Evolutionary conservation across 1,284 basidiomycete genomes (phyloP), one percentile per base, ranked within the genome.

Genomic region (Ceratobasidium sp.): DNA sequence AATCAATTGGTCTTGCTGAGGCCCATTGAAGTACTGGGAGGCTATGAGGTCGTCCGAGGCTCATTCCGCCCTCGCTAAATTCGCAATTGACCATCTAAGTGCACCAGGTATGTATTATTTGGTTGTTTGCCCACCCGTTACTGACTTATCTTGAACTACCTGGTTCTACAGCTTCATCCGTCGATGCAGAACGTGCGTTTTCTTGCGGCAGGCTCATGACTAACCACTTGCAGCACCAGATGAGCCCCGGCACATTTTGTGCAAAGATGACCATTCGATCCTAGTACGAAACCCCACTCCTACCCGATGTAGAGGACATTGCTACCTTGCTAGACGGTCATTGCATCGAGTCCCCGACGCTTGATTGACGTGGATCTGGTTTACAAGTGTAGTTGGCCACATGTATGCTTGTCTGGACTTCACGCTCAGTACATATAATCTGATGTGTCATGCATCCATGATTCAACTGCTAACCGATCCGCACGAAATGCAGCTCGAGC

Each of bases 131-230:
- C 13, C 29, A 19, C 57, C 37, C 15, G 9, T 9, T 29, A 6
- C 9, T 34, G 37, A 15, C 19, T 64, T 1, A 64, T 44, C 7
- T 17, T 25, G 40, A 44, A 19, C 22, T 52, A 49, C 3, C 19
- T 17, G 1, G 46, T 46, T 46, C 11, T n/a, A 32, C n/a, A 71
- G 69, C 69, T 15, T 59, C 56, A 6, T 71, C 69, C 8, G 69
- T 61, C 46, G 69, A 71, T 34, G 56, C 44, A 1, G 69, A 61
- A 29, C 56, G 69, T 0, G 69, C 69, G 6, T 71, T 71, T 40
- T 71, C 69, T 9, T 54, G 69, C 15, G 69, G 69, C 15, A 43
- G 69, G n/a, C 37, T 71, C 34, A 51, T 51, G 52, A 52, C 29
- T 29, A 57, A 56, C 19, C 51, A 69, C 49, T 25, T 40, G 32